Evolutionary conservation across 768 basidiomycete species (phyloP), one percentile per base, ranked within the genome.

Genomic region (Lactifluus echinatus): DNA sequence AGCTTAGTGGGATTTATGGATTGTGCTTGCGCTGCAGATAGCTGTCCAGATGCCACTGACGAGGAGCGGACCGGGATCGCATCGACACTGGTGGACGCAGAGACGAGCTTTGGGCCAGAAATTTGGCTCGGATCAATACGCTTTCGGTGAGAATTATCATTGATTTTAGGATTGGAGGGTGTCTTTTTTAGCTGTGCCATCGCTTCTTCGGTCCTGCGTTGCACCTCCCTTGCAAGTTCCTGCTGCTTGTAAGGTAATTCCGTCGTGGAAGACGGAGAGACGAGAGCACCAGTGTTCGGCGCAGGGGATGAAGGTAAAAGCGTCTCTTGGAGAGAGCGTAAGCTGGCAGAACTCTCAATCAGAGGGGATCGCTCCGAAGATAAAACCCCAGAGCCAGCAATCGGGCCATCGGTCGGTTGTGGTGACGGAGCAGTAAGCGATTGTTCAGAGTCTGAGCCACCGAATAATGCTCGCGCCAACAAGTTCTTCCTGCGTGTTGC

Each of bases 391-490:
- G 61, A 29, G 40, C 60, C 61, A 37, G 61, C 44, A 28, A 53
- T 61, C 33, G 26, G 36, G 14, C 44, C 43, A 5, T 55, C 58
- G 8, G 34, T 33, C 19, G 40, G 48, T 55, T 53, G 59, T 2
- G 63, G 66, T n/a, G 72, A 68, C 47, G 67, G 51, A 8, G 71
- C 67, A 19, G 68, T 58, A 56, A 70, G 61, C 24, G 68, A 66
- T 43, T 68, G 65, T 28, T 66, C 66, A n/a, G 65, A 66, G 29
- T 72, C 74, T 53, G 78, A 76, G 17, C 66, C 69, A 17, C 85
- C 87, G 63, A 91, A 89, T 40, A 92, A 71, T 17, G 82, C 84
- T 55, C 84, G 83, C 2, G 88, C 85, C n/a, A 92, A 76, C 65
- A 87, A 75, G 61, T 85, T 84, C 52, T 83, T 50, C 24, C 63